These are phyloP conservation scores for Microdochium bolleyi DNA, from an alignment of 2,329 filamentous ascomycete species.

Conservation along the genomic window DNA sequence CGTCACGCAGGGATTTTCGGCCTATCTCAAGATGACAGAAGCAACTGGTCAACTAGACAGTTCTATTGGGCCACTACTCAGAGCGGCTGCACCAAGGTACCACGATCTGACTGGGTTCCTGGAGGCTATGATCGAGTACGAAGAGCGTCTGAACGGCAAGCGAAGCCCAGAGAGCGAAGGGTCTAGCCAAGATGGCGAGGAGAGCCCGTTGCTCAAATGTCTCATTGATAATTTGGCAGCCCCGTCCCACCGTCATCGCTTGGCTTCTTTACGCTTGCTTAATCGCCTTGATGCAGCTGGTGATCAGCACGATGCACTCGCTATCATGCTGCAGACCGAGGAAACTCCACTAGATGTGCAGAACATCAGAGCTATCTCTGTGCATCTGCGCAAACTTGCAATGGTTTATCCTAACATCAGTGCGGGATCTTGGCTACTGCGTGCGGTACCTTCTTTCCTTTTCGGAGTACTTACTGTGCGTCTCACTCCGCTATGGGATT, in stretches of 20 bases:
- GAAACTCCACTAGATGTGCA: slow-evolving; percentile 70
- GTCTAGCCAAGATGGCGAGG: slow-evolving; percentile 41
- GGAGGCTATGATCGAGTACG: slow-evolving; percentile 52
- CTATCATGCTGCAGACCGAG: slow-evolving; percentile 70
- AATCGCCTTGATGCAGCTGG: slow-evolving; percentile 46
- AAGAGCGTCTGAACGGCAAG: slow-evolving; percentile 21
- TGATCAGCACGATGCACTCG: slow-evolving; percentile 42
- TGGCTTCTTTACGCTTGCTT: slow-evolving; percentile 66
- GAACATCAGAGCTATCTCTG: slow-evolving; percentile 68
- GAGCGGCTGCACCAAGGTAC: slow-evolving; percentile 58
- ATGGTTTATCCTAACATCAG: slow-evolving; percentile 52
- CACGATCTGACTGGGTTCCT: slow-evolving; percentile 59
- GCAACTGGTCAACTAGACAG: slow-evolving; percentile 49
- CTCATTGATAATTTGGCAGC: slow-evolving; percentile 68
- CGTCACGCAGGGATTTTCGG: slow-evolving; percentile 65
- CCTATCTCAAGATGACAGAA: slow-evolving; percentile 60
- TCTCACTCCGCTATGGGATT: slow-evolving; percentile 81
- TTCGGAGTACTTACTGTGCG: slow-evolving; percentile 86
- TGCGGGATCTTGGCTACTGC: slow-evolving; percentile 56
- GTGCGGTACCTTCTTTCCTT: slow-evolving; percentile 71
- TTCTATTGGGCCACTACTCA: slow-evolving; percentile 56
- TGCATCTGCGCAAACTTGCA: slow-evolving; percentile 75
- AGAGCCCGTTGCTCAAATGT: slow-evolving; percentile 53
- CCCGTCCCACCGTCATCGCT: slow-evolving; percentile 65
- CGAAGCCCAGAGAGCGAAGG: slow-evolving; percentile 18